Evolutionary conservation across 306 rosid genomes (phyloP).

Genomic region (Canavalia gladiata): DNA sequence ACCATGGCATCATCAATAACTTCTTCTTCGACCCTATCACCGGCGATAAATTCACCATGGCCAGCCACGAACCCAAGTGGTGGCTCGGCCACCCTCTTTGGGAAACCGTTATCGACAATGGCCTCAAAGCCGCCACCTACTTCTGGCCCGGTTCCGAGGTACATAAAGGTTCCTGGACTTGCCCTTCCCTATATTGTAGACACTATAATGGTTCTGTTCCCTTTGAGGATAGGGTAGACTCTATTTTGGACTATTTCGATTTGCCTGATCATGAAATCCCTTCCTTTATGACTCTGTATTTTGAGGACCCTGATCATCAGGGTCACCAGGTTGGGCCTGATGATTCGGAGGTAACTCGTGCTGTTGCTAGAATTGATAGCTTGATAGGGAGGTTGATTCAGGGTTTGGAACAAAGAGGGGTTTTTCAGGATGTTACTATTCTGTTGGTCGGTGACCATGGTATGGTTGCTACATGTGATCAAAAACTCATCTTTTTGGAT

Average conservation of each 20-base stretch:
- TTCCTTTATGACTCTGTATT: conserved; percentile 76
- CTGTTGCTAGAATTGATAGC: conserved; percentile 73
- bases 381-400: conserved; percentile 78
- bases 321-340: conserved; percentile 94
- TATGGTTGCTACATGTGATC: conserved; percentile 94
- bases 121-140: conserved; percentile 76
- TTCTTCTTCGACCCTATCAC: conserved; percentile 69
- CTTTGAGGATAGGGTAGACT: conserved; percentile 82
- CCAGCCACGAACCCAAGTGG: conserved; percentile 84
- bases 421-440: conserved; percentile 81
- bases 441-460: conserved; percentile 96
- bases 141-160: conserved; percentile 99
- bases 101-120: conserved; percentile 74
- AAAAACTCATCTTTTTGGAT: conserved; percentile 69
- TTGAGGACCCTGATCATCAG: conserved; percentile 98
- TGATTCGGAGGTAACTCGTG: conserved; percentile 74
- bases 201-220: conserved; percentile 76
- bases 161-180: conserved; percentile 83
- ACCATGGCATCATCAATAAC: conserved; percentile 92
- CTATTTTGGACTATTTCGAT: conserved; percentile 71
- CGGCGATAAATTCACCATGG: conserved; percentile 70
- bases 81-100: conserved; percentile 93
- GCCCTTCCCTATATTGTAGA: conserved; percentile 60
- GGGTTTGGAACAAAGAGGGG: conserved; percentile 77
- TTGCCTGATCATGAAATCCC: conserved; percentile 71